Percentiles rank a stretch among this genome's conserved stretches.
Evolutionary conservation across 2,329 filamentous ascomycete genomes (phyloP).

Genomic region (Aureobasidium sp.): DNA sequence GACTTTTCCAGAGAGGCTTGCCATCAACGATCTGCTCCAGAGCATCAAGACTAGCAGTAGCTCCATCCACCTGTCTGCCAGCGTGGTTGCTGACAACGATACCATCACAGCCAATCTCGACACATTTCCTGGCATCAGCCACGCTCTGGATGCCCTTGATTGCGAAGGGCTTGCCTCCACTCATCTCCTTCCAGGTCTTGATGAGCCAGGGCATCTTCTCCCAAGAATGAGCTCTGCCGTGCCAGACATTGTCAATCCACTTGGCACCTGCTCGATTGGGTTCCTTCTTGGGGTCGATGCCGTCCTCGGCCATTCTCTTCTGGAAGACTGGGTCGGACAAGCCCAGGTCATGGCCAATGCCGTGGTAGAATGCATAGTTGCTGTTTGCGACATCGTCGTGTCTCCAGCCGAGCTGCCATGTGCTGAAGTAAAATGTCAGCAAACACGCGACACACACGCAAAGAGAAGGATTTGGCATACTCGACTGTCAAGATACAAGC

Average conservation of each 20-base stretch:
- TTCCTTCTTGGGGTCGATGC: slow-evolving; percentile 48
- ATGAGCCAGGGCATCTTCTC: slow-evolving; percentile 60
- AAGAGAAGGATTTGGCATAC: neutral
- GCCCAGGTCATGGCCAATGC: slow-evolving; percentile 52
- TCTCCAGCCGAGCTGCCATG: slow-evolving; percentile 57
- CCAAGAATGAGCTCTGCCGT: slow-evolving; percentile 58
- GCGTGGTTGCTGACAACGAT: slow-evolving; percentile 68
- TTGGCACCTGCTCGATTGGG: slow-evolving; percentile 50
- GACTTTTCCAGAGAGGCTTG: slow-evolving; percentile 24
- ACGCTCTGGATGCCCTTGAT: slow-evolving; percentile 66
- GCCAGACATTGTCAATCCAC: slow-evolving; percentile 62
- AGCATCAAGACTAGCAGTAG: slow-evolving; percentile 52
- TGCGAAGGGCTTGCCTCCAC: slow-evolving; percentile 50
- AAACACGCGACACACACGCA: too few relatives aligned
- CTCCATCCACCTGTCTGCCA: slow-evolving; percentile 58
- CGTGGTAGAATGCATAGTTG: slow-evolving; percentile 59
- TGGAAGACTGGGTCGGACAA: slow-evolving; percentile 55
- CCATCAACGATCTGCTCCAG: slow-evolving; percentile 51
- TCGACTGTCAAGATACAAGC: slow-evolving; percentile 56
- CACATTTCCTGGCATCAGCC: slow-evolving; percentile 54
- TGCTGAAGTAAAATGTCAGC: too few relatives aligned
- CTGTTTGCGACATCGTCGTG: slow-evolving; percentile 50
- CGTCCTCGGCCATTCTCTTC: slow-evolving; percentile 43
- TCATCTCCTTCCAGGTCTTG: slow-evolving; percentile 48
- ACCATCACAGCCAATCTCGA: slow-evolving; percentile 56